Evolutionary conservation across 2,329 filamentous ascomycete species (phyloP), one percentile per base, ranked within the genome.

Genomic region (Colletotrichum endophyticum): DNA sequence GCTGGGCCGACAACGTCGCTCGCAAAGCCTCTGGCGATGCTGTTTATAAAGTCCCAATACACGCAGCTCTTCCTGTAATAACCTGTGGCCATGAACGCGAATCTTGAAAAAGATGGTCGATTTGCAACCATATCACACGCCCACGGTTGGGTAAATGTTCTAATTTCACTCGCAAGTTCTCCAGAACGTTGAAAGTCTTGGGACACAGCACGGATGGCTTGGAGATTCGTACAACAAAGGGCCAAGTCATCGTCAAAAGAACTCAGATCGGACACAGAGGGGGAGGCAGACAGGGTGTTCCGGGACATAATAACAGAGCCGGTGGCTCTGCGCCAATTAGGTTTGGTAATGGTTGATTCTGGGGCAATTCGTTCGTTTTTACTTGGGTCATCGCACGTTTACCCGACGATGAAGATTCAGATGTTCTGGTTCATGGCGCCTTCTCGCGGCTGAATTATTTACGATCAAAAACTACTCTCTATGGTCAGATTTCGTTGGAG

Each of bases 61-160:
- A 44, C 9, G 11, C 44, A 49, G n/a, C n/a, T 49, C n/a, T 13
- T 49, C 19, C 1, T 4, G n/a, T 7, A 4, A 22, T 4, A 2
- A 22, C 1, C 1, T 13, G 6, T 49, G 44, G 6, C 2, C 11
- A 22, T 3, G 3, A 13, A n/a, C n/a, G 11, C 3, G n/a, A 5
- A 2, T 22, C 6, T 4, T 13, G n/a, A 13, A 22, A n/a, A 12
- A 3, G 6, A 22, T 22, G 6, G 6, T 13, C 44, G 11, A 22
- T 3, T 8, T 49, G n/a, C 4, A 1, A 8, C 5, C n/a, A 22
- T 22, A 12, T 7, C 44, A 13, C 19, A 53, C 0, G 44, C 11
- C 44, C n/a, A 4, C n/a, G 11, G n/a, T 3, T 49, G 44, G 6
- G n/a, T 4, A 13, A 4, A 3, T 7, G 7, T 4, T 7, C 44